Percentiles rank a stretch among this genome's conserved stretches.
These are phyloP conservation scores for Penicillium nordicum DNA, from an alignment of 2,329 filamentous ascomycete genomes.

Conservation along the genomic window DNA sequence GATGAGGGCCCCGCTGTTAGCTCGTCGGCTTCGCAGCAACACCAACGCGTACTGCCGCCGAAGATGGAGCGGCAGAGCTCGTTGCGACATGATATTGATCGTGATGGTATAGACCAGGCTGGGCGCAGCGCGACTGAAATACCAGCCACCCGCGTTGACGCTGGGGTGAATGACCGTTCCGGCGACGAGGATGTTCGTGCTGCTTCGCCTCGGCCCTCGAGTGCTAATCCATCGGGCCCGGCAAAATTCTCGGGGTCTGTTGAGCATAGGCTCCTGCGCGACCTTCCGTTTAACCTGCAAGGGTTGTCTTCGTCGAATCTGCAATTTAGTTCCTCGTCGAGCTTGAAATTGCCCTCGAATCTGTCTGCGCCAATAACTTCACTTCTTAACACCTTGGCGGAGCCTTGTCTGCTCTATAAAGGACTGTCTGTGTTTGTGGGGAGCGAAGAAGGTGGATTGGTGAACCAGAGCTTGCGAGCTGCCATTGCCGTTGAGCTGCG, in stretches of 20 bases:
- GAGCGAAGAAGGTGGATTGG: conserved; percentile 73
- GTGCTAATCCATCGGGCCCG: conserved; percentile 1
- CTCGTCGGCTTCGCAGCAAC: conserved; percentile 39
- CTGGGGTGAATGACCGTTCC: conserved; percentile 16
- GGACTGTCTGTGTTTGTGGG: conserved; percentile 78
- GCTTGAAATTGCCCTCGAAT: conserved; percentile 71
- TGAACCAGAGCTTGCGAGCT: conserved; percentile 86
- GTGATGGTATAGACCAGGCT: conserved; percentile 17
- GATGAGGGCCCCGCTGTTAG: conserved; percentile 40
- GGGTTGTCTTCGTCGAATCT: conserved; percentile 85
- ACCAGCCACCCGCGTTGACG: conserved; percentile 21
- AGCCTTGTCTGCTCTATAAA: conserved; percentile 89
- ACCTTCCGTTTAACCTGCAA: conserved; percentile 89
- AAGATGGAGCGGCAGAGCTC: conserved; percentile 28
- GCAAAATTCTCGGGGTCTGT: conserved; percentile 54
- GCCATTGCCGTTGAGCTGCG: conserved; percentile 81
- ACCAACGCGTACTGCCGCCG: conserved; percentile 18
- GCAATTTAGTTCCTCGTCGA: conserved; percentile 66
- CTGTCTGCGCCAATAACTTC: conserved; percentile 82
- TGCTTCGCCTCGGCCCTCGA: conserved; percentile 34
- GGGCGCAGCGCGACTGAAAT: conserved; percentile 19
- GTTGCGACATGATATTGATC: conserved; percentile 22
- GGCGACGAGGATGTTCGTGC: conserved; percentile 18
- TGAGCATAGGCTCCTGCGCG: conserved; percentile 66
- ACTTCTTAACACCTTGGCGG: conserved; percentile 81